Evolutionary conservation across 148 eudicot genomes (phyloP).

Genomic region (Beta vulgaris): DNA sequence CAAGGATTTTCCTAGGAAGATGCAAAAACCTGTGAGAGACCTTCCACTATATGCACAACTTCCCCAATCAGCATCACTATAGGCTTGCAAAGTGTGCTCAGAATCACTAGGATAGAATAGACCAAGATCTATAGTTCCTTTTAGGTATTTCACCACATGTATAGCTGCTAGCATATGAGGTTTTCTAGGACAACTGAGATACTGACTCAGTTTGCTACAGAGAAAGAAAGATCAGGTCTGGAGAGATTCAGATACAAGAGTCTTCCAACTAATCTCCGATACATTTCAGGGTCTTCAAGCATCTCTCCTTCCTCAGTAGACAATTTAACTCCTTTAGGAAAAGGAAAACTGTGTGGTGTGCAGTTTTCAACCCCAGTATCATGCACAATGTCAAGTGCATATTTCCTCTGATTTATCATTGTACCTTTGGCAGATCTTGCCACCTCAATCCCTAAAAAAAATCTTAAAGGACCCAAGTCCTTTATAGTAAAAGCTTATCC

Average conservation of each 20-base stretch:
- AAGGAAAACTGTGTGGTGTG: neutral
- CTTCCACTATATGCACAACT: too few relatives aligned
- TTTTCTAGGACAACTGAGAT: neutral
- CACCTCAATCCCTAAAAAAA: neutral
- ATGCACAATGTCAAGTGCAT: neutral
- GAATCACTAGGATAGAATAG: neutral
- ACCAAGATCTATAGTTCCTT: neutral
- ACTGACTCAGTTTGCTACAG: neutral
- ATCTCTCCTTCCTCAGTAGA: neutral
- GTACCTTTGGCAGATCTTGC: neutral
- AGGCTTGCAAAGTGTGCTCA: too few relatives aligned
- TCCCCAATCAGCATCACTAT: too few relatives aligned
- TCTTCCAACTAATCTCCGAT: neutral
- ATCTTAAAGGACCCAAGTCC: neutral
- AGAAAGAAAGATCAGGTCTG: neutral
- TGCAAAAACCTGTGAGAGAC: too few relatives aligned
- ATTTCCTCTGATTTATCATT: neutral
- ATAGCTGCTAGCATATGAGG: neutral
- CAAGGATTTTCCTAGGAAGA: too few relatives aligned
- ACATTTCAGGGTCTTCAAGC: neutral
- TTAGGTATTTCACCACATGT: neutral
- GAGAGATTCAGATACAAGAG: neutral
- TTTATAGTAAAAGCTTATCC: neutral
- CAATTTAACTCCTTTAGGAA: neutral
- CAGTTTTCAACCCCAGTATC: neutral